Evolutionary conservation across 164 flowering plant genomes (phyloP), one percentile per base, ranked within the genome.

Genomic region (Vitis vinifera): DNA sequence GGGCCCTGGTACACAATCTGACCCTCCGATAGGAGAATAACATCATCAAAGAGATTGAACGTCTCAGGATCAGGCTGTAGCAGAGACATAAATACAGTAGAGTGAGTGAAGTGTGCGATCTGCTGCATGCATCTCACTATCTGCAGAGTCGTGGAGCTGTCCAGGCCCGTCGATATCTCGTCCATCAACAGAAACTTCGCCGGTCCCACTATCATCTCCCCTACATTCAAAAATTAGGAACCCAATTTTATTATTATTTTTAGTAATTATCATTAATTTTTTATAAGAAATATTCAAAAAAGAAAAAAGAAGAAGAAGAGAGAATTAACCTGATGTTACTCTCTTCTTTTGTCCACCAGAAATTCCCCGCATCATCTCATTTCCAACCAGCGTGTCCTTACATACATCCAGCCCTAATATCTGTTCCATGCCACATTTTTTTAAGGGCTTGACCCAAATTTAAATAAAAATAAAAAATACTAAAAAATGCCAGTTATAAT

Each of bases 261-360:
- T 37, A 3, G 44, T 6, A 37, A 6, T 1, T 1, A 23, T 23
- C 27, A 23, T 23, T 23, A 23, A 23, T 1, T 23, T 23, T 23
- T 23, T 23, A 23, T 37, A 6, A 37, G 44, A 37, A 6, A 4
- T 37, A 37, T 37, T 37, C 7, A 3, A 37, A 37, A 3, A 0
- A 0, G 4, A 37, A 37, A 23, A 23, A 23, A 23, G 1, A 19
- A 19, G 0, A 19, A 19, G 23, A 23, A 23, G 0, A 1, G 27
- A 14, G 69, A 51, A 29, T 56, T 56, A 58, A 61, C 63, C 83
- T n/a, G 83, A 77, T 11, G 83, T 80, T 1, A 77, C 75, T 44
- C 81, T 71, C 56, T 80, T 80, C 72, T 80, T 80, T 65, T 80
- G 82, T 47, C 83, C 83, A 31, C 83, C 83, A 1, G 81, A 80